phyloP scores from a whole-genome alignment of 2,329 filamentous ascomycete genomes.

The Tolypocladium tundrense region DNA sequence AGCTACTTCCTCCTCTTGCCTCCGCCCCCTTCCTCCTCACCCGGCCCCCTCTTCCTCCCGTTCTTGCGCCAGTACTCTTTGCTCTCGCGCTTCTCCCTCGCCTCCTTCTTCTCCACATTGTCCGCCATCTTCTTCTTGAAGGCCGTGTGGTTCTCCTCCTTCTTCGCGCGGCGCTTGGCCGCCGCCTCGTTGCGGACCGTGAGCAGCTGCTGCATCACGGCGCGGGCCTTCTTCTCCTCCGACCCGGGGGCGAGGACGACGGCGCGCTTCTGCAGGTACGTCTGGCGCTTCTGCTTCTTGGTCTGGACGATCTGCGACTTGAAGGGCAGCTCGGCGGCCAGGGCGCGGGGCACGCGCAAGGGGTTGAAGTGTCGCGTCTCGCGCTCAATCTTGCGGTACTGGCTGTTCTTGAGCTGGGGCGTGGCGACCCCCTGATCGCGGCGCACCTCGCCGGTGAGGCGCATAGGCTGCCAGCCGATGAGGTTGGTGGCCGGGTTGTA shows the following conservation, averaged over 20 bases:
- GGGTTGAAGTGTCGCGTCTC: slow-evolving; percentile 67
- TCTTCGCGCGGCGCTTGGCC: slow-evolving; percentile 71
- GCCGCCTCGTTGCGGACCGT: slow-evolving; percentile 85
- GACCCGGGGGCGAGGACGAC: slow-evolving; percentile 69
- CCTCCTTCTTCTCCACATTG: slow-evolving; percentile 73
- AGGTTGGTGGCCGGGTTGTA: slow-evolving; percentile 96
- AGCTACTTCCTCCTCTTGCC: slow-evolving; percentile 23
- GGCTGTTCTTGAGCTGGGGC: slow-evolving; percentile 72
- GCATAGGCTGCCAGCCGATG: slow-evolving; percentile 88
- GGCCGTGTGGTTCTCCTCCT: slow-evolving; percentile 74
- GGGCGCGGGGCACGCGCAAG: slow-evolving; percentile 63
- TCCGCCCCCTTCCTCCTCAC: slow-evolving; percentile 25
- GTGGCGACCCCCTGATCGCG: slow-evolving; percentile 64
- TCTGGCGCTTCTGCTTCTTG: slow-evolving; percentile 68
- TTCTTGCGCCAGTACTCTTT: slow-evolving; percentile 90
- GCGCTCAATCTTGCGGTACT: slow-evolving; percentile 64
- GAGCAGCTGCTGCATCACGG: slow-evolving; percentile 86
- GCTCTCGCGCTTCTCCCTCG: slow-evolving; percentile 80
- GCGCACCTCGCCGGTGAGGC: slow-evolving; percentile 84
- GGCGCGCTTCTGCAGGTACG: slow-evolving; percentile 91
- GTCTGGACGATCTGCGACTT: slow-evolving; percentile 81
- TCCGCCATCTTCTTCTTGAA: slow-evolving; percentile 79
- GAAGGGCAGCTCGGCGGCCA: slow-evolving; percentile 80
- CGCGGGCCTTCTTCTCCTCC: slow-evolving; percentile 82
- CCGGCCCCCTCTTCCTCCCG: slow-evolving; percentile 55